phyloP scores from a whole-genome alignment of 768 basidiomycete species.

The Trametes punicea region DNA sequence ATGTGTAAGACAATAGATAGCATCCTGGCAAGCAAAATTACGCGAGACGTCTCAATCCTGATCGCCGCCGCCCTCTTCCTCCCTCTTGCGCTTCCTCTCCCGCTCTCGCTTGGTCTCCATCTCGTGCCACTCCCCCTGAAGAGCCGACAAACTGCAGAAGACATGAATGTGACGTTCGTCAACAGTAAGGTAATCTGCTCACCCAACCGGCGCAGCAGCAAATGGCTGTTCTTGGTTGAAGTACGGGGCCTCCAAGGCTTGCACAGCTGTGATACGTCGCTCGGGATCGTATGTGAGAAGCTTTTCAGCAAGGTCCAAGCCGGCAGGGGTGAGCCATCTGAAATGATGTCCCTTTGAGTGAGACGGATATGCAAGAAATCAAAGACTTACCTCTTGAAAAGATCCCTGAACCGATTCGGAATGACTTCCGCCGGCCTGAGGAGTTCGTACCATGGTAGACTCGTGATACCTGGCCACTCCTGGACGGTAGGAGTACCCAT shows the following conservation, averaged over 20 bases:
- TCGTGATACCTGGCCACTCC: conserved; percentile 78
- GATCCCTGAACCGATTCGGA: conserved; percentile 72
- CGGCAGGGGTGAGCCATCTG: conserved; percentile 86
- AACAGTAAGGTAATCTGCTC: conserved; percentile 31
- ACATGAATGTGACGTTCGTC: not conserved
- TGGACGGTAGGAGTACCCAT: conserved; percentile 84
- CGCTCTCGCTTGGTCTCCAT: conserved; percentile 92
- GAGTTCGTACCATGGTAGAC: conserved; percentile 98
- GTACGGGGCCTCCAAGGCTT: conserved; percentile 81
- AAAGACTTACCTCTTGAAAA: conserved; percentile 75
- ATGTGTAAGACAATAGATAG: conserved; percentile 27
- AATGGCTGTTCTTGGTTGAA: conserved; percentile 78
- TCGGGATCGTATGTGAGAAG: conserved; percentile 80
- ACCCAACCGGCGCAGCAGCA: conserved; percentile 77
- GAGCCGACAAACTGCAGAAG: conserved; percentile 58
- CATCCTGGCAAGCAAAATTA: conserved; percentile 24
- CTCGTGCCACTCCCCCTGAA: conserved; percentile 98
- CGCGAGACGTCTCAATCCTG: not conserved
- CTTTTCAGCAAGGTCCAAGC: conserved; percentile 80
- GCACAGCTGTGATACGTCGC: conserved; percentile 68
- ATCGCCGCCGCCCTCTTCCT: conserved; percentile 34
- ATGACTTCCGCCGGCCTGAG: conserved; percentile 81
- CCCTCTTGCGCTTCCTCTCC: conserved; percentile 72
- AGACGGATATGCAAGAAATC: not conserved
- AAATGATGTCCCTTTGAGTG: not conserved